Percentiles rank a stretch among this genome's conserved stretches.
Evolutionary conservation across 768 basidiomycete genomes (phyloP).

Genomic region (Amanita rubescens): DNA sequence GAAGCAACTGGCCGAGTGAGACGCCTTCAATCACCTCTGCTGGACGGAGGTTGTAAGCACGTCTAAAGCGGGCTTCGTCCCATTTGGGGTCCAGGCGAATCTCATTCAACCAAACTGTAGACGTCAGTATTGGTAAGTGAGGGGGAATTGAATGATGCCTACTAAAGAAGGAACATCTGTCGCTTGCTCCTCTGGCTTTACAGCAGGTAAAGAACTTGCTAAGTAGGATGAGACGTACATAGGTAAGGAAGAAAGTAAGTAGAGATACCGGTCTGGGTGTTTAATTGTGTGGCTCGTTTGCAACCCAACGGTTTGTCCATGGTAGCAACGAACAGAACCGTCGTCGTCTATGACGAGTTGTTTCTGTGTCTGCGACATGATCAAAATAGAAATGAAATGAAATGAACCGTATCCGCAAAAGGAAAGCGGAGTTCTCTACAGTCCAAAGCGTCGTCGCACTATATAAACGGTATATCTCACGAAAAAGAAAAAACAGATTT

Average conservation of each 20-base stretch:
- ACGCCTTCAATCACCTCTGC: background rate
- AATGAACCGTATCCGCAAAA: background rate
- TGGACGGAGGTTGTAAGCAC: background rate
- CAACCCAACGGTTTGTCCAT: background rate
- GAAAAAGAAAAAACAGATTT: background rate
- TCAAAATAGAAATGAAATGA: background rate
- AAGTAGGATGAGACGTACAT: background rate
- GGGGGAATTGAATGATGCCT: background rate
- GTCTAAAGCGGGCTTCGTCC: background rate
- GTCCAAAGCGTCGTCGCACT: too few relatives aligned
- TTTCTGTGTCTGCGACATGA: slow-evolving; percentile 3
- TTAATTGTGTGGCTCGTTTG: slow-evolving; percentile 7
- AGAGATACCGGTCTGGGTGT: slow-evolving; percentile 29
- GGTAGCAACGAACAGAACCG: slow-evolving; percentile 27
- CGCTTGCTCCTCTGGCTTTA: background rate
- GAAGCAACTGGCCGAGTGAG: background rate
- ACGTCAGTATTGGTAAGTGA: background rate
- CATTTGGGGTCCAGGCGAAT: background rate
- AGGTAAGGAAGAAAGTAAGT: background rate
- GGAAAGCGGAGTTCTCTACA: too few relatives aligned
- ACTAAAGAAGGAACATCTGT: background rate
- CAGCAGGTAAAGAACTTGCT: background rate
- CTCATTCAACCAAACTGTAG: background rate
- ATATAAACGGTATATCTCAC: slow-evolving; percentile 1
- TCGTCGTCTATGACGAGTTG: slow-evolving; percentile 19